Base-by-base conservation (phyloP, 192 early-diverging fungal species). In the Entomortierella chlamydospora region DNA sequence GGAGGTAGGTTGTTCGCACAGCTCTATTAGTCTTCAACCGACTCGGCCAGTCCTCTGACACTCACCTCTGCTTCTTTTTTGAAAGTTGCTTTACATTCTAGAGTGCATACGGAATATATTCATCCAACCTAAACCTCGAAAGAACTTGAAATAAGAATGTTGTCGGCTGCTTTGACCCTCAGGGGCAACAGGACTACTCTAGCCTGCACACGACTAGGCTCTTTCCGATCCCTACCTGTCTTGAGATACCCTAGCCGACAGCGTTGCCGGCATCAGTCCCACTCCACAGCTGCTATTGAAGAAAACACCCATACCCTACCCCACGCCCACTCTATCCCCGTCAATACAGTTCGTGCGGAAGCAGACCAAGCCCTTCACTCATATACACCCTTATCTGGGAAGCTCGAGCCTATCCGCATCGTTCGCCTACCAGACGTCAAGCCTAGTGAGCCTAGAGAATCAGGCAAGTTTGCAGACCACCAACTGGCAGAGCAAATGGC, bases 401-500 rank as follows among this genome's bases (percentile, higher is more conserved):
- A 33, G 28, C 62, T 79, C 4, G 76, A 79, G 20, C 76, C 76
- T 8, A 70, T 79, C 43, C 68, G 57, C 25, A 79, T 79, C 33
- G 63, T 79, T 17, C 63, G 63, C 7, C 39, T 79, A 17, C 76
- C 76, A 41, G 76, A 79, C 12, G n/a, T 59, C 6, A 79, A 64
- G 41, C 20, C 57, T 20, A 70, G 37, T 39, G 76, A 70, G 17
- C 73, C 73, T 6, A 55, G 43, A 29, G 76, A 70, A 37, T 22
- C 68, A 0, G 76, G 76, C 33, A 79, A 70, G 68, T 79, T 79
- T 49, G 67, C 68, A 23, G 76, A 79, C 6, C 61, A 79, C 45
- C 76, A 79, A 8, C 43, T 94, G 50, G 70, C 89, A 0, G 91
- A 95, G 60, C 92, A 95, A 64, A 90, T 96, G 61, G 89, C 90